These are phyloP conservation scores for Pseudogymnoascus verrucosus DNA, from an alignment of 2,329 filamentous ascomycete species.

Conservation along the genomic window DNA sequence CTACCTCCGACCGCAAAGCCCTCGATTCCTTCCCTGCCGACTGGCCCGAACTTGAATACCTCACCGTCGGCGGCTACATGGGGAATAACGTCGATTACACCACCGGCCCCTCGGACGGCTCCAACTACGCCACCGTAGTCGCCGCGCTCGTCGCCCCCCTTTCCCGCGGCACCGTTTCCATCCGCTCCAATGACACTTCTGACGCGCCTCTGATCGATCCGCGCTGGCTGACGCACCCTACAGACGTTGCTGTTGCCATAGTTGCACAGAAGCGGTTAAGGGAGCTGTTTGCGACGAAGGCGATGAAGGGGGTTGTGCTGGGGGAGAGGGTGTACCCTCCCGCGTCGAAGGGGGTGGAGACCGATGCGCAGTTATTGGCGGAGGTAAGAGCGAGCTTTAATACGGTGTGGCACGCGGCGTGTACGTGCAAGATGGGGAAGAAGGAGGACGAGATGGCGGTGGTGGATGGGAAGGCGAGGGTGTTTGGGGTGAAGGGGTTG, in stretches of 20 bases:
- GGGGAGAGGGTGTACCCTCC: neutral
- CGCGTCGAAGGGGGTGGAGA: conserved; percentile 15
- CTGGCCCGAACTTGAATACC: conserved; percentile 5
- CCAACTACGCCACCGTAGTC: conserved; percentile 28
- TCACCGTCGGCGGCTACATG: neutral
- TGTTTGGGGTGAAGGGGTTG: conserved; percentile 13
- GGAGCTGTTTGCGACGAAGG: conserved; percentile 17
- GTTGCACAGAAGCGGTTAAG: conserved; percentile 36
- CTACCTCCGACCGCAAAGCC: neutral
- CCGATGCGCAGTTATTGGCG: conserved; percentile 19
- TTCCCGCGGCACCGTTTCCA: conserved; percentile 37
- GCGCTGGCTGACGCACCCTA: conserved; percentile 36
- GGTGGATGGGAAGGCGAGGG: conserved; percentile 12
- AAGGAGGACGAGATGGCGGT: conserved; percentile 14
- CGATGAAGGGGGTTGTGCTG: conserved; percentile 13
- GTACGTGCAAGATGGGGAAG: conserved; percentile 15
- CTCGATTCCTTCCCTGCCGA: neutral
- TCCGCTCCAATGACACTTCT: conserved; percentile 29
- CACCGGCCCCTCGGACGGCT: conserved; percentile 23
- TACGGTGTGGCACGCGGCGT: conserved; percentile 9
- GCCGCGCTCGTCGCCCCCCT: conserved; percentile 32
- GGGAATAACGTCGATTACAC: neutral
- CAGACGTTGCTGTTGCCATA: conserved; percentile 38
- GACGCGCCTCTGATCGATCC: conserved; percentile 34
- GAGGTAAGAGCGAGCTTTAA: neutral